Base-by-base conservation (phyloP, 345 rosid genomes). In the Tarenaya hassleriana region DNA sequence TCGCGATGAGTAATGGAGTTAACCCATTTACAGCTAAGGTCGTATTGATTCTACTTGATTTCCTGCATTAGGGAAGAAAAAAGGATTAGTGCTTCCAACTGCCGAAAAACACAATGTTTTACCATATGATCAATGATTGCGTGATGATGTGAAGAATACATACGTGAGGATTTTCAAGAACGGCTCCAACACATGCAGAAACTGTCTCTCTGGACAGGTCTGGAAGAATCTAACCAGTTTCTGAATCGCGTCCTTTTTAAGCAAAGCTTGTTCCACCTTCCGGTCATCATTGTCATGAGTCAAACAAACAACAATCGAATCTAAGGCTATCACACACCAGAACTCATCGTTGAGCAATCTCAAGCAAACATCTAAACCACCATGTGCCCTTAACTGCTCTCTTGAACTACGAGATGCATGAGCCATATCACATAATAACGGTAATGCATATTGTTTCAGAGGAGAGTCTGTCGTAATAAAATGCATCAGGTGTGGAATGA, bases 381-480 rank as follows among this genome's bases (percentile, higher is more conserved):
- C 99, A 61, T 94, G 97, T 27, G 91, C 99, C 65, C 97, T 80
- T 62, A 94, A 64, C 67, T 88, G 99, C 69, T 94, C 99, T 71
- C 99, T 81, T 40, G 99, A 86, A 63, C 86, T 88, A 44, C 89
- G 95, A 8, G 99, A 94, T 8, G 99, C 99, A 68, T 88, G 99
- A 41, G 99, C 99, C 99, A 94, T 94, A 71, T 94, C 99, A 62
- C 99, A 94, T 34, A 94, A 69, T 41, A 88, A 75, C 45, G 99
- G 92, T 71, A 94, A 73, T 13, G 99, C 99, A 58, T 72, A 69
- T 48, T 73, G 91, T 70, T 83, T 94, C 58, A 94, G 72, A 31
- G 83, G 79, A 59, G 95, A 88, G 52, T 68, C 82, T 16, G 91
- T 71, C 75, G 80, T 74, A 40, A 94, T 83, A 64, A 94, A 73